Percentiles rank a stretch among this genome's conserved stretches.
These are phyloP conservation scores for Prunus salicina DNA, from an alignment of 306 rosid genomes.

Conservation along the genomic window DNA sequence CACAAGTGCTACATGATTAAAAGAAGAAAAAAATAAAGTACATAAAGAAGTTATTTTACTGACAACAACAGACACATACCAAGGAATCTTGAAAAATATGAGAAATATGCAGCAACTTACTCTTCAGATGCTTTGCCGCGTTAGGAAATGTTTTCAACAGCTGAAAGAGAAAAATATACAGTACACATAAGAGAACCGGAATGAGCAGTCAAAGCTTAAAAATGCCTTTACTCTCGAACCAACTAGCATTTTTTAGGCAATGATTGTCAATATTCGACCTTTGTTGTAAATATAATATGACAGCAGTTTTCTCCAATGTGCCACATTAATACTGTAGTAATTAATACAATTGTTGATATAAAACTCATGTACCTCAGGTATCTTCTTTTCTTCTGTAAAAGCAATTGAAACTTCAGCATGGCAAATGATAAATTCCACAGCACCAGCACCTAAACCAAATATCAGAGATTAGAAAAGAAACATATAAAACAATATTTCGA, in stretches of 20 bases:
- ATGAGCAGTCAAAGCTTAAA: neutral
- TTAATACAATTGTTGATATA: neutral
- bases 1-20: constrained; percentile 59
- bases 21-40: constrained; percentile 6
- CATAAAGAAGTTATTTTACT: constrained; percentile 7
- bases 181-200: constrained; percentile 13
- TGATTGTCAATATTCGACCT: neutral
- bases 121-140: constrained; percentile 53
- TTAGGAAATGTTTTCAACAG: constrained; percentile 76
- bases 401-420: constrained; percentile 82
- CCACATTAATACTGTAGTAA: neutral
- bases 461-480: constrained; percentile 24
- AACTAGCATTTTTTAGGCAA: neutral
- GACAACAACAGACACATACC: neutral
- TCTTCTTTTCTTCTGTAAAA: constrained; percentile 82
- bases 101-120: constrained; percentile 40
- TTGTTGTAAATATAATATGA: neutral
- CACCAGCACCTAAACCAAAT: constrained; percentile 71
- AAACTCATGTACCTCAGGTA: constrained; percentile 60
- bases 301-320: neutral
- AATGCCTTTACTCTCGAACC: neutral
- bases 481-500: constrained; percentile 6
- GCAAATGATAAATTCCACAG: constrained; percentile 75
- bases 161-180: constrained; percentile 41
- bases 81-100: constrained; percentile 24